These are phyloP conservation scores for Plasmopara viticola DNA, from an alignment of 352 stramenopile genomes.

Conservation along the genomic window DNA sequence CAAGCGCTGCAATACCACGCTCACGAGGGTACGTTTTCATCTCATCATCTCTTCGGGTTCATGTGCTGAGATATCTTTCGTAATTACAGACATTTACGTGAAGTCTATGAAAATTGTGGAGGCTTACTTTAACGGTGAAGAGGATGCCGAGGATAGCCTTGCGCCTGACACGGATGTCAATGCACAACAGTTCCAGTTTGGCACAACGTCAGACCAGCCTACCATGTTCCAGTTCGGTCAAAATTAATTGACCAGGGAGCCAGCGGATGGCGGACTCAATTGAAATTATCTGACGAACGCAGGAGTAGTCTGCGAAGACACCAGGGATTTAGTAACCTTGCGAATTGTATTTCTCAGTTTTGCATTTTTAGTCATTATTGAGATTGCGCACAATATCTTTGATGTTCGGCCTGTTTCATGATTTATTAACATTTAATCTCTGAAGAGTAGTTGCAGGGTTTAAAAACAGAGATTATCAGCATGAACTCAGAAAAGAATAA, in stretches of 20 bases:
- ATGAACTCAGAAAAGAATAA: no score
- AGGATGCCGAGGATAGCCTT: constrained; percentile 91
- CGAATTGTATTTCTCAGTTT: constrained; percentile 26
- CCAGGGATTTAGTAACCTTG: constrained; percentile 22
- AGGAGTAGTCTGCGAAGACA: constrained; percentile 20
- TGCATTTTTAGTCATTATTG: neutral
- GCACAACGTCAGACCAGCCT: constrained; percentile 50
- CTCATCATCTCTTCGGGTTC: neutral
- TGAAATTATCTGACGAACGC: constrained; percentile 2
- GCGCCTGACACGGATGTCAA: constrained; percentile 61
- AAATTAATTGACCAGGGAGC: constrained; percentile 43
- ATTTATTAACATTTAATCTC: no score
- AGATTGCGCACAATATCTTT: no score
- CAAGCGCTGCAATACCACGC: constrained; percentile 97
- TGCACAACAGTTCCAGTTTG: constrained; percentile 78
- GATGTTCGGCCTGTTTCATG: no score
- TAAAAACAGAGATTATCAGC: no score
- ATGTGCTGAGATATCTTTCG: constrained; percentile 3
- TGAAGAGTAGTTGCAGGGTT: no score
- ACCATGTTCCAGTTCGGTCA: constrained; percentile 80
- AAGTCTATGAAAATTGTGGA: constrained; percentile 97
- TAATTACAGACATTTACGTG: constrained; percentile 71
- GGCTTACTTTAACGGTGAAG: constrained; percentile 96
- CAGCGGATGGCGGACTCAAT: no score
- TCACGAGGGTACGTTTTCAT: constrained; percentile 88